phyloP scores from a whole-genome alignment of 2,329 filamentous ascomycete species.

The Sclerotinia subarctica region DNA sequence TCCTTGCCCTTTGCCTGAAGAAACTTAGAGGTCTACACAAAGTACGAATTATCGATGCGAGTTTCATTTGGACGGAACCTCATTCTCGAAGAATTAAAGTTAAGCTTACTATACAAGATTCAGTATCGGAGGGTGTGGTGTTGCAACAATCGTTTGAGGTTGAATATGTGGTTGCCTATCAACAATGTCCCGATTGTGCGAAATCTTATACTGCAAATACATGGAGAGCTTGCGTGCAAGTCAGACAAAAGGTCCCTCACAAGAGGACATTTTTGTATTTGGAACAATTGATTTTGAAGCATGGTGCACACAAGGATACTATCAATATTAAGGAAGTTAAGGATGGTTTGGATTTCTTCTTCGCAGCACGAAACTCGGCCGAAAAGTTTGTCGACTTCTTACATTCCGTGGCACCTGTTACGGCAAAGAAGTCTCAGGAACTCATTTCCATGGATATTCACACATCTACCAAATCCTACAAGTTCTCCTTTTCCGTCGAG shows the following conservation, averaged over 20 bases:
- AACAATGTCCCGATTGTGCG: conserved; percentile 91
- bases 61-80: conserved; percentile 97
- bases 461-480: conserved; percentile 87
- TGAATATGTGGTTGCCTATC: conserved; percentile 82
- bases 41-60: conserved; percentile 91
- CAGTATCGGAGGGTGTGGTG: conserved; percentile 59
- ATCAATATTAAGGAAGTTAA: conserved; percentile 98
- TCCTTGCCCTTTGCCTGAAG: conserved; percentile 86
- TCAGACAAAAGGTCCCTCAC: conserved; percentile 93
- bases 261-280: conserved; percentile 82
- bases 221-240: conserved; percentile 90
- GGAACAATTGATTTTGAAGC: conserved; percentile 94
- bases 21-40: conserved; percentile 83
- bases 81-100: conserved; percentile 90
- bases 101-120: conserved; percentile 87
- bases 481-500: conserved; percentile 88
- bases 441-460: conserved; percentile 92
- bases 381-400: conserved; percentile 92
- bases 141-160: conserved; percentile 96
- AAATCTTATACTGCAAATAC: conserved; percentile 97
- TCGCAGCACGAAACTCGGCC: conserved; percentile 82
- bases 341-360: conserved; percentile 96
- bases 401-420: conserved; percentile 73
- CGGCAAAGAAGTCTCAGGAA: conserved; percentile 82
- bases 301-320: conserved; percentile 84